Evolutionary conservation across 2,329 filamentous ascomycete species (phyloP).

Genomic region (Plectosphaerella cucumerina): DNA sequence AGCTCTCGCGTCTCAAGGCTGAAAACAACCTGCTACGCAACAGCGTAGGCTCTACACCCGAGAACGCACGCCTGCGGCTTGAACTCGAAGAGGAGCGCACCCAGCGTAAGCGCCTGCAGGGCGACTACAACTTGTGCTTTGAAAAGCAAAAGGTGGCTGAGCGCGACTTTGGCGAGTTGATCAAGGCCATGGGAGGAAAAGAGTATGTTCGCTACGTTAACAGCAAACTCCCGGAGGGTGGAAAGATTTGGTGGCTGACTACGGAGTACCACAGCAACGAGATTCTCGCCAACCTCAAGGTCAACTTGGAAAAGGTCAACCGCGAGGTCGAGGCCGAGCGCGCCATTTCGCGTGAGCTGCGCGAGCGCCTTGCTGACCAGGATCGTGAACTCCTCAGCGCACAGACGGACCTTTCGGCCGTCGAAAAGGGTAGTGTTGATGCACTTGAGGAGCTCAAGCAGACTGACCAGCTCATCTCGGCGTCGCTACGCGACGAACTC

Average conservation of each 20-base stretch:
- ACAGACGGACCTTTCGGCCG: conserved; percentile 49
- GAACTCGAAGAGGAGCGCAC: conserved; percentile 53
- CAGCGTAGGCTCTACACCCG: conserved; percentile 48
- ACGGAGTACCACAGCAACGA: conserved; percentile 44
- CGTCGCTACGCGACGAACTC: conserved; percentile 55
- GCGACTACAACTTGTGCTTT: conserved; percentile 51
- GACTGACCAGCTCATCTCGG: conserved; percentile 54
- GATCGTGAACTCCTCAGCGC: conserved; percentile 51
- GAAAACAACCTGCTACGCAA: conserved; percentile 57
- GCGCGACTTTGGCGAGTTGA: conserved; percentile 35
- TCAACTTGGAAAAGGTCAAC: conserved; percentile 44
- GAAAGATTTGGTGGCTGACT: conserved; percentile 36
- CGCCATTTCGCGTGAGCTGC: conserved; percentile 27
- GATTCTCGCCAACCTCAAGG: conserved; percentile 45
- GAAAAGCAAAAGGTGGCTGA: conserved; percentile 55
- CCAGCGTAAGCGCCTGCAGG: conserved; percentile 46
- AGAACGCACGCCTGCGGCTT: conserved; percentile 48
- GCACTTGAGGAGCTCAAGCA: conserved; percentile 56
- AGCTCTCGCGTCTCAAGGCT: conserved; percentile 55
- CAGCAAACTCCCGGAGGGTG: conserved; percentile 7
- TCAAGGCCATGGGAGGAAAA: conserved; percentile 39
- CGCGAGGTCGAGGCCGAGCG: conserved; percentile 34
- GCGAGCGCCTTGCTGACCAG: conserved; percentile 45
- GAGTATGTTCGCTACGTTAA: not conserved
- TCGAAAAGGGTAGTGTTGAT: conserved; percentile 49